phyloP scores from a whole-genome alignment of 306 rosid genomes.

The Gastrolobium villosum region DNA sequence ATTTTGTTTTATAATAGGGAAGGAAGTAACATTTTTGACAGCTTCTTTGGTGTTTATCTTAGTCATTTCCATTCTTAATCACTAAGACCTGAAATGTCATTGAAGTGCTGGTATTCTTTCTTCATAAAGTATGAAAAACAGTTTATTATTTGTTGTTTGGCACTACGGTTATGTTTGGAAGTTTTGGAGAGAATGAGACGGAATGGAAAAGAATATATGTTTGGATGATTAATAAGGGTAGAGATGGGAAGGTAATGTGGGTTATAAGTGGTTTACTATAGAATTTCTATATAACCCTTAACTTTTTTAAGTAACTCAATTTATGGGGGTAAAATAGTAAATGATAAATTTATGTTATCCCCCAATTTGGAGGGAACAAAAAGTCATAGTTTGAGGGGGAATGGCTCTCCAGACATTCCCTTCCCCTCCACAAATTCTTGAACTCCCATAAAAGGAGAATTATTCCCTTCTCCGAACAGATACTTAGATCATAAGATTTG shows the following conservation, averaged over 20 bases:
- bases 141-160: slow-evolving; percentile 12
- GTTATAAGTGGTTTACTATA: background rate
- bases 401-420: slow-evolving; percentile 9
- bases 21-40: slow-evolving; percentile 39
- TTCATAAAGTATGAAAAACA: slow-evolving; percentile 2
- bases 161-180: slow-evolving; percentile 4
- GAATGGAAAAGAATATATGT: slow-evolving; percentile 4
- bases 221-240: slow-evolving; percentile 18
- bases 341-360: slow-evolving; percentile 1
- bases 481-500: background rate
- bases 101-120: slow-evolving; percentile 30
- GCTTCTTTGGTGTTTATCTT: slow-evolving; percentile 27
- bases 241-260: slow-evolving; percentile 28
- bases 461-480: slow-evolving; percentile 11
- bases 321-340: slow-evolving; percentile 16
- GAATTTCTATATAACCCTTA: slow-evolving; percentile 27
- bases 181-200: slow-evolving; percentile 23
- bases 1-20: background rate
- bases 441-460: slow-evolving; percentile 6
- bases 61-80: slow-evolving; percentile 31
- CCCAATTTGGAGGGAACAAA: slow-evolving; percentile 3
- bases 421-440: background rate
- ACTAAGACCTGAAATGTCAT: slow-evolving; percentile 30
- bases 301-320: slow-evolving; percentile 5
- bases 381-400: background rate